Base-by-base conservation (phyloP, 257 asterid species). In the Ocimum tenuiflorum region DNA sequence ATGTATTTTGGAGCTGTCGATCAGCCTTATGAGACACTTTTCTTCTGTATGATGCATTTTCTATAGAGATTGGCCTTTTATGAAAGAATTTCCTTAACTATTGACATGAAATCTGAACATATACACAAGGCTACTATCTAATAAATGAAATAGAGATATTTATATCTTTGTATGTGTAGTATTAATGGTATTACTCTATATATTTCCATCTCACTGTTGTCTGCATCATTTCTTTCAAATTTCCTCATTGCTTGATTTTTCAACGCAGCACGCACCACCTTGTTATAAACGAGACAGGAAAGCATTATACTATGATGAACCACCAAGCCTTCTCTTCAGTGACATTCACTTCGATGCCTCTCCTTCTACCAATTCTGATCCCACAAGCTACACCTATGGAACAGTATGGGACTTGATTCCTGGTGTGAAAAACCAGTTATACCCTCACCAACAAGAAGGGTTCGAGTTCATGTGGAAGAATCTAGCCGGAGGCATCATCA, bases 391-490 rank as follows among this genome's bases (percentile, higher is more conserved):
- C 39, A 33, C 48, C 18, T 49, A 60, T 59, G 94, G 87, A 42
- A 80, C 92, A 0, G 91, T 87, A 23, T 82, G 96, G 95, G 84
- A 85, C 41, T 49, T 83, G 31, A 72, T 91, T 24, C 79, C 89
- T 0, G 79, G 80, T 22, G 49, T 77, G 1, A 74, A 74, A 39
- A 53, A 56, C 13, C 73, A 49, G 6, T 7, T 91, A 85, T 89
- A 79, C 62, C 82, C 79, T 54, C 98, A 91, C 79, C 98, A 91
- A 58, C 78, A 79, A 0, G 87, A 84, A 23, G 98, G 94, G 0
- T 89, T 85, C 24, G 85, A 82, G 14, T 91, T 91, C 49, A 71
- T 89, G 41, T 89, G 95, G 97, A 83, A 46, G 65, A 86, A 81
- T 17, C 63, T 92, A 8, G 96, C 83, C 0, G 98, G 96, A 60